Evolutionary conservation across 371 early-diverging fungal genomes (phyloP).

Genomic region (Rhizomucor miehei): DNA sequence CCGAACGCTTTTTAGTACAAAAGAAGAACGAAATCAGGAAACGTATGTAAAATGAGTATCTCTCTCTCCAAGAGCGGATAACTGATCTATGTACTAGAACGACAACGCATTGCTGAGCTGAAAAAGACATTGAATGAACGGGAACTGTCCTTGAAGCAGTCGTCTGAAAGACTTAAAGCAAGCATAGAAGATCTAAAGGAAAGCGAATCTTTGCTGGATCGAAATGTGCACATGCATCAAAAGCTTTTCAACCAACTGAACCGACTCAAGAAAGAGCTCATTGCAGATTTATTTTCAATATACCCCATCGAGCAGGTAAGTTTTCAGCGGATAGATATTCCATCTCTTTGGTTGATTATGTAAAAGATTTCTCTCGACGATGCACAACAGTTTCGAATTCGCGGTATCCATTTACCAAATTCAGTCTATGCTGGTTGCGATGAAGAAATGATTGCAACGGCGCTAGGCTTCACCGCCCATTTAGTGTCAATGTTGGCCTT

Average conservation of each 20-base stretch:
- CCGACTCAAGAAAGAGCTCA: slow-evolving; percentile 51
- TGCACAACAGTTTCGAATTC: slow-evolving; percentile 55
- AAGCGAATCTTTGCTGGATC: slow-evolving; percentile 36
- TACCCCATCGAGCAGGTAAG: slow-evolving; percentile 67
- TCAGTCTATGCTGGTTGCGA: slow-evolving; percentile 57
- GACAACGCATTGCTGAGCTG: slow-evolving; percentile 18
- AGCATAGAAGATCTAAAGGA: slow-evolving; percentile 42
- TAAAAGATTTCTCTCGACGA: slow-evolving; percentile 49
- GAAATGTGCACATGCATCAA: slow-evolving; percentile 48
- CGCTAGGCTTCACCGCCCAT: slow-evolving; percentile 74
- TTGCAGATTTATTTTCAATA: slow-evolving; percentile 59
- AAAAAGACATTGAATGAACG: slow-evolving; percentile 20
- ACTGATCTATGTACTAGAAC: slow-evolving; percentile 14
- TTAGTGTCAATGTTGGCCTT: slow-evolving; percentile 69
- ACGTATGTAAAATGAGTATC: slow-evolving; percentile 6
- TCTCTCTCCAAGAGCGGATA: no score
- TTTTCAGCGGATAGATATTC: slow-evolving; percentile 2
- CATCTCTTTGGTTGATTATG: slow-evolving; percentile 30
- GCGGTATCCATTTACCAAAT: slow-evolving; percentile 67
- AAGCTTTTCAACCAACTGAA: slow-evolving; percentile 36
- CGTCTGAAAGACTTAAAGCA: slow-evolving; percentile 27
- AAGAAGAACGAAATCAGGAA: slow-evolving; percentile 15
- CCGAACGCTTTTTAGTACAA: slow-evolving; percentile 16
- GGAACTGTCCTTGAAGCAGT: slow-evolving; percentile 17
- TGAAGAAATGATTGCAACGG: slow-evolving; percentile 71